Base-by-base conservation (phyloP, 78 protist species). In the Anaeramoeba flamelloides region DNA sequence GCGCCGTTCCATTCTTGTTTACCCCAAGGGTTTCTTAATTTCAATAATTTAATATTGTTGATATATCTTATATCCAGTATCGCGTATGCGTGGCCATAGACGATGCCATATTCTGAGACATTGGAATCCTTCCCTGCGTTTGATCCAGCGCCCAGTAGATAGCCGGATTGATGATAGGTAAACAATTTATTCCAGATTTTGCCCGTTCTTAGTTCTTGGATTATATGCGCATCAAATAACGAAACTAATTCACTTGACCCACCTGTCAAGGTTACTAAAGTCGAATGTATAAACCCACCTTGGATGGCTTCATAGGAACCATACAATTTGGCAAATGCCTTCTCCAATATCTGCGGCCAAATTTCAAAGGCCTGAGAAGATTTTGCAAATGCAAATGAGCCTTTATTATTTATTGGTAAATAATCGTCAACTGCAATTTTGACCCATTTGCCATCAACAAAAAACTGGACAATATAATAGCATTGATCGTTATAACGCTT, bases 21-120 rank as follows among this genome's bases (percentile, higher is more conserved):
- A 0, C 75, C 1, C 89, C 88, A 86, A 0, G 88, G 88, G 85
- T 86, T 86, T 83, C 38, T 75, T 36, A 86, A 2, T 8, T 80
- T 75, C 38, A 82, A 74, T 41, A 86, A 31, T 4, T 38, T 3
- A n/a, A 12, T 0, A 22, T 82, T 84, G 26, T 41, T 36, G 37
- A 22, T 86, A 65, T 75, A 65, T 22, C 0, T 12, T 31, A 74
- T 38, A 38, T 38, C 83, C 34, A 87, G 79, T 33, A 83, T 79
- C 17, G 86, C 83, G 65, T 83, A 83, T 36, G 86, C 86, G 31
- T 83, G 87, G 37, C 4, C 0, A 32, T 77, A 2, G 1, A 84
- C 53, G 36, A 87, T 82, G 3, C 89, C 89, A n/a, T n/a, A n/a
- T n/a, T n/a, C n/a, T n/a, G n/a, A n/a, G n/a, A n/a, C n/a, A n/a